Evolutionary conservation across 495 filamentous ascomycete species (phyloP).

Genomic region (Copromyces sp.): DNA sequence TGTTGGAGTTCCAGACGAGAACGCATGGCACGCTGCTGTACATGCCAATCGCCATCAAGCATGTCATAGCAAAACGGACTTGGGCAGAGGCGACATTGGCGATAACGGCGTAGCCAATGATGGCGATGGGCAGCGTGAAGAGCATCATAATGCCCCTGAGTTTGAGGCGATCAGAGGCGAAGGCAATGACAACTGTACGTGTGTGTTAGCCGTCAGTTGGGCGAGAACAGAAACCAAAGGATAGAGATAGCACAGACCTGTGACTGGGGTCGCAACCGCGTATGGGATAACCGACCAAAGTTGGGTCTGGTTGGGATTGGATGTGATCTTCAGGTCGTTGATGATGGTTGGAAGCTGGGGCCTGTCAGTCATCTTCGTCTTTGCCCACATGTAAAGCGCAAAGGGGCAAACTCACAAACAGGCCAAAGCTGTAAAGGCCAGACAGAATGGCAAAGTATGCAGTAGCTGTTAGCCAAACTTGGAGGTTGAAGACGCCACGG

Average conservation of each 20-base stretch:
- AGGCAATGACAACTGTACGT: conserved; percentile 28
- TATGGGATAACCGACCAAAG: conserved; percentile 61
- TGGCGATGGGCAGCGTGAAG: conserved; percentile 35
- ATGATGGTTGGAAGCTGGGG: conserved; percentile 61
- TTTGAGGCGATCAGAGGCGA: conserved; percentile 36
- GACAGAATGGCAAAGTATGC: conserved; percentile 37
- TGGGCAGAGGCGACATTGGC: conserved; percentile 35
- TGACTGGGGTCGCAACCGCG: conserved; percentile 48
- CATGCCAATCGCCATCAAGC: conserved; percentile 60
- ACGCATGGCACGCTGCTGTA: conserved; percentile 69
- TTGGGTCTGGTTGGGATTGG: conserved; percentile 51
- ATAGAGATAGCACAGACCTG: conserved; percentile 28
- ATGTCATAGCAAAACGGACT: conserved; percentile 65
- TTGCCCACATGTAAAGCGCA: conserved; percentile 7
- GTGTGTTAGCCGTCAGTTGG: neutral
- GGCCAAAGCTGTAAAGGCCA: conserved; percentile 40
- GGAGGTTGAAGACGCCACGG: conserved; percentile 48
- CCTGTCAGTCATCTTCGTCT: conserved; percentile 30
- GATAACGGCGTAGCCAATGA: conserved; percentile 46
- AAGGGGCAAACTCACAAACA: conserved; percentile 33
- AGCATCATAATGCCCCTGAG: conserved; percentile 33
- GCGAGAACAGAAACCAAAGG: conserved; percentile 17
- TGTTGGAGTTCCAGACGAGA: conserved; percentile 55
- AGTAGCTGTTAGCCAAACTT: conserved; percentile 41
- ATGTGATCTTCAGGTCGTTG: conserved; percentile 46